Conservation (phyloP, 2,329 filamentous ascomycete genomes). For the Dendryphion nanum region DNA sequence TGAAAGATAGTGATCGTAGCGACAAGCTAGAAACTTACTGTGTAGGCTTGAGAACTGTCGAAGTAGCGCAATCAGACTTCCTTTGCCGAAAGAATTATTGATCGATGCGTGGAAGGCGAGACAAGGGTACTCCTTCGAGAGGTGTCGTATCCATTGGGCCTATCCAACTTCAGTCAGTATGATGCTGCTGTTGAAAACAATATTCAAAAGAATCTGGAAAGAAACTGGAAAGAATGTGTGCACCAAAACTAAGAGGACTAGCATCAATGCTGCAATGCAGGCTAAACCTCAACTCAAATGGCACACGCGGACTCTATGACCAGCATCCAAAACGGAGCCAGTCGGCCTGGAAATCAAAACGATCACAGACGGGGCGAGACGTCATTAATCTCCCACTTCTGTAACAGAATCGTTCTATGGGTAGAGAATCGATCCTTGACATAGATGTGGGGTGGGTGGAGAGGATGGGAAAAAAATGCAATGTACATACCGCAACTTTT, state of each 20-base stretch:
- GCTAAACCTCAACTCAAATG: constrained; percentile 96
- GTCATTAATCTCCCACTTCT: constrained; percentile 93
- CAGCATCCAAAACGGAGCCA: constrained; percentile 83
- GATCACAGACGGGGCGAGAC: constrained; percentile 63
- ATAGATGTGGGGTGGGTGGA: constrained; percentile 75
- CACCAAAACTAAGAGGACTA: constrained; percentile 98
- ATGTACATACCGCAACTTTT: constrained; percentile 82
- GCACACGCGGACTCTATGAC: constrained; percentile 77
- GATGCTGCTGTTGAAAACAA: too few species aligned
- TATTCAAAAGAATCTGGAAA: constrained; percentile 20
- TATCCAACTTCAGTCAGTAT: constrained; percentile 40
- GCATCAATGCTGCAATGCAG: constrained; percentile 62
- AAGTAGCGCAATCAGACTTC: constrained; percentile 85
- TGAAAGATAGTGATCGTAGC: too few species aligned
- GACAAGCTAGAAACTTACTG: too few species aligned
- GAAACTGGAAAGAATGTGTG: constrained; percentile 63
- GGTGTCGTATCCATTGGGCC: constrained; percentile 87
- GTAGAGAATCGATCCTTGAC: constrained; percentile 75
- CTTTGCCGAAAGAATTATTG: constrained; percentile 96
- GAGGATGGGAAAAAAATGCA: constrained; percentile 42
- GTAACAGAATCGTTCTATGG: constrained; percentile 94
- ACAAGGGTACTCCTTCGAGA: constrained; percentile 91
- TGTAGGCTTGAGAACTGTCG: constrained; percentile 97
- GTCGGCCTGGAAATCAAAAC: constrained; percentile 67
- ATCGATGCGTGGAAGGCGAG: constrained; percentile 93